Conservation (phyloP, 495 filamentous ascomycete genomes). For the Aspergillus taichungensis region DNA sequence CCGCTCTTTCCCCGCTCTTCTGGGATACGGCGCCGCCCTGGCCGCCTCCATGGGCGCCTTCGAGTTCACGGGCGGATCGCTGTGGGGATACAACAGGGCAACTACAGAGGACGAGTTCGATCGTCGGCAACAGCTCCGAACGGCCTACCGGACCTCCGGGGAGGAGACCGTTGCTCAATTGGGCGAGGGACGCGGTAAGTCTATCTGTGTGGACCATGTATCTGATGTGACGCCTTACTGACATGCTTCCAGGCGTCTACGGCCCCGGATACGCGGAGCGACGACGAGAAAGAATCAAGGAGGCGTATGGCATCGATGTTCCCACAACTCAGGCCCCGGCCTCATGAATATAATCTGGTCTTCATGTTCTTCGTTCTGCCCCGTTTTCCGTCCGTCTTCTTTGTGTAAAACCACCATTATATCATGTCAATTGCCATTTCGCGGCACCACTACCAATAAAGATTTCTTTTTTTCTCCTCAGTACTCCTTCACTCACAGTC, state of each 20-base stretch:
- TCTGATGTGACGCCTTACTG: constrained; percentile 10
- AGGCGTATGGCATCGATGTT: constrained; percentile 86
- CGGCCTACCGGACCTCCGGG: constrained; percentile 63
- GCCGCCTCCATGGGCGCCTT: constrained; percentile 58
- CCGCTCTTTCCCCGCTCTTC: constrained; percentile 65
- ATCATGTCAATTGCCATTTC: constrained; percentile 24
- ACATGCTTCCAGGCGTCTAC: constrained; percentile 56
- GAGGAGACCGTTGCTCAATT: constrained; percentile 75
- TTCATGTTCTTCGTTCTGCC: constrained; percentile 7
- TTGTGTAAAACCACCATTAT: constrained; percentile 38
- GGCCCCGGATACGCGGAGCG: constrained; percentile 82
- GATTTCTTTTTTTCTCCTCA: constrained; percentile 3
- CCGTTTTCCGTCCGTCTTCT: constrained; percentile 12
- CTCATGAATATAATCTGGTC: constrained; percentile 29
- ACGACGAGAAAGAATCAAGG: constrained; percentile 72
- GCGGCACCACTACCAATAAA: constrained; percentile 18
- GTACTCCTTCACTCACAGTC: neutral
- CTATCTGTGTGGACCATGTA: neutral
- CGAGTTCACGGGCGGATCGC: constrained; percentile 66
- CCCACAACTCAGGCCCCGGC: constrained; percentile 32
- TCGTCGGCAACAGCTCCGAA: constrained; percentile 66
- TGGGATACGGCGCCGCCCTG: constrained; percentile 65
- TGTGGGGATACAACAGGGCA: constrained; percentile 50
- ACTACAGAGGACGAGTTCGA: constrained; percentile 67
- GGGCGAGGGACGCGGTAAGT: constrained; percentile 84